phyloP scores from a whole-genome alignment of 139 green algal genomes.

The Chlorokybus atmophyticus region DNA sequence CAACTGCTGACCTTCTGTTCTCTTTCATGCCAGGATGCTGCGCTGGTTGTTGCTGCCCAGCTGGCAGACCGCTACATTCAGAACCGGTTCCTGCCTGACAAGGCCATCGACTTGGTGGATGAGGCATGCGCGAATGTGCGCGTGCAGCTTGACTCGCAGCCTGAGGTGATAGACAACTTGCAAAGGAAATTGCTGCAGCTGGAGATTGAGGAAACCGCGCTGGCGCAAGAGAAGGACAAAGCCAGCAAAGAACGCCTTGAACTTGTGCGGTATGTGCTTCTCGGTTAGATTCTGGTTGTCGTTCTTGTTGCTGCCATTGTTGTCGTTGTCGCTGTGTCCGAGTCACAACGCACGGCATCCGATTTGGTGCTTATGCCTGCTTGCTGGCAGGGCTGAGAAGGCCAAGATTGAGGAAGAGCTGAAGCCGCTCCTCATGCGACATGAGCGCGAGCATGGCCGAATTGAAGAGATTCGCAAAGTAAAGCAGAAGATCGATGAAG shows the following conservation, averaged over 20 bases:
- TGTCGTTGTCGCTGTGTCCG: too few relatives aligned
- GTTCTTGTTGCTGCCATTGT: too few relatives aligned
- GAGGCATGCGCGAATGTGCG: constrained; percentile 57
- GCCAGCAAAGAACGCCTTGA: constrained; percentile 38
- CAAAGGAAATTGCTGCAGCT: constrained; percentile 43
- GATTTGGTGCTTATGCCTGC: too few relatives aligned
- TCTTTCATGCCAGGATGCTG: constrained; percentile 54
- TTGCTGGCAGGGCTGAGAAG: constrained; percentile 50
- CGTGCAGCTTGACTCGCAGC: constrained; percentile 56
- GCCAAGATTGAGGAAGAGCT: constrained; percentile 56
- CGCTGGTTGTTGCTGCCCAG: constrained; percentile 54
- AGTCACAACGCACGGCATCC: too few relatives aligned
- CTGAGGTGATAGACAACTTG: constrained; percentile 69
- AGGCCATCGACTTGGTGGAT: constrained; percentile 77
- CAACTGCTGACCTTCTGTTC: too few relatives aligned
- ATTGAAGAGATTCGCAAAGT: constrained; percentile 50
- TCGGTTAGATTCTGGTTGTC: too few relatives aligned
- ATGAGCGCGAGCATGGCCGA: constrained; percentile 52
- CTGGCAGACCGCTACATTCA: constrained; percentile 55
- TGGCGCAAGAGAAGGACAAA: constrained; percentile 78
- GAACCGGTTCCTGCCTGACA: constrained; percentile 63
- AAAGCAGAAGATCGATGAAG: constrained; percentile 38
- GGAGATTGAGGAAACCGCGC: constrained; percentile 57
- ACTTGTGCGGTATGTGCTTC: constrained; percentile 37
- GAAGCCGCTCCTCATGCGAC: constrained; percentile 60